Percentiles rank a stretch among this genome's conserved stretches.
Evolutionary conservation across 345 rosid species (phyloP).

Genomic region (Eucalyptus marginata): DNA sequence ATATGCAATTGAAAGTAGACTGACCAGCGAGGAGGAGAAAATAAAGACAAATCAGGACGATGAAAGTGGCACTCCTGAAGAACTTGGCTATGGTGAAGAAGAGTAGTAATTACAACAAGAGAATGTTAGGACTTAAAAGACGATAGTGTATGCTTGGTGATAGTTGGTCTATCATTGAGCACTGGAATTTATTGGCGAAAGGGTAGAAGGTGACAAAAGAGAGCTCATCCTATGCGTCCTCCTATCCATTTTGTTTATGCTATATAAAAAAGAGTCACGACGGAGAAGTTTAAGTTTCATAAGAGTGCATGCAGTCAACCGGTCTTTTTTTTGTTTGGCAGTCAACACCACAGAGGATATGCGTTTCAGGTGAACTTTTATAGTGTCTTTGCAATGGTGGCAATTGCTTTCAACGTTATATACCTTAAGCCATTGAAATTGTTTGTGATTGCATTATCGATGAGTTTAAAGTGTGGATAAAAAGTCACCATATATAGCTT

Average conservation of each 20-base stretch:
- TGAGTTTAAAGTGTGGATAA: not conserved
- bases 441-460: not conserved
- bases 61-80: not conserved
- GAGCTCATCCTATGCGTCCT: not conserved
- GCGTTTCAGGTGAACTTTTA: too few relatives aligned
- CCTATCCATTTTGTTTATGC: not conserved
- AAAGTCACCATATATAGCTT: not conserved
- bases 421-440: not conserved
- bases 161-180: not conserved
- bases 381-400: not conserved
- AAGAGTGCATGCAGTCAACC: too few relatives aligned
- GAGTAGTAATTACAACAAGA: not conserved
- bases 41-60: not conserved
- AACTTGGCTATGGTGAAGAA: not conserved
- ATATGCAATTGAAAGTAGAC: not conserved
- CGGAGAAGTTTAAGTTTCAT: not conserved
- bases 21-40: not conserved
- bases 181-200: not conserved
- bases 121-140: not conserved
- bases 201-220: not conserved
- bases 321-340: too few relatives aligned
- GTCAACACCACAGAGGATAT: too few relatives aligned
- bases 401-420: not conserved
- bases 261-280: too few relatives aligned
- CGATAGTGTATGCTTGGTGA: not conserved